phyloP scores from a whole-genome alignment of 345 rosid species.

The Dipteronia dyeriana region DNA sequence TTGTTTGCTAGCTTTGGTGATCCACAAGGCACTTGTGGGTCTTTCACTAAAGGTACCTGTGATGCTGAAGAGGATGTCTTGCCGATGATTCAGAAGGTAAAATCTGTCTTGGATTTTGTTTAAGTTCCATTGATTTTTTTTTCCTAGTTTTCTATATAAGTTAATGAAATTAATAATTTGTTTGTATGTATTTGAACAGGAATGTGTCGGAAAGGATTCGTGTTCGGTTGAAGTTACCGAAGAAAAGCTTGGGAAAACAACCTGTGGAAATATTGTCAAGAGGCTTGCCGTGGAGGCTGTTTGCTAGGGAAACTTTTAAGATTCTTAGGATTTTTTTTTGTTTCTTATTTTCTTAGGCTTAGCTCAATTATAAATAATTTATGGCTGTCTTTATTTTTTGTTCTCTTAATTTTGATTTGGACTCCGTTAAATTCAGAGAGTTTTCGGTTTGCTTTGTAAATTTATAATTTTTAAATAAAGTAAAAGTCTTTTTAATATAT shows the following conservation, averaged over 20 bases:
- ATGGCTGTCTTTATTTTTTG: too few relatives aligned
- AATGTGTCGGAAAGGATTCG: slow-evolving; percentile 49
- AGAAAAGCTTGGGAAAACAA: slow-evolving; percentile 32
- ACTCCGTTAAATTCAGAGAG: too few relatives aligned
- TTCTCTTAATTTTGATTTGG: too few relatives aligned
- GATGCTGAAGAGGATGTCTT: slow-evolving; percentile 18
- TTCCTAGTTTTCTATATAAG: background rate
- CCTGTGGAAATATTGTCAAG: slow-evolving; percentile 26
- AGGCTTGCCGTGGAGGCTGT: slow-evolving; percentile 54
- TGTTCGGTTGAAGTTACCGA: slow-evolving; percentile 39
- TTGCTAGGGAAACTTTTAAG: slow-evolving; percentile 27
- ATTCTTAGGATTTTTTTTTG: background rate
- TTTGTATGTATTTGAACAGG: slow-evolving; percentile 6
- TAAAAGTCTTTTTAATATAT: too few relatives aligned
- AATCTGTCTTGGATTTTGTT: slow-evolving; percentile 1
- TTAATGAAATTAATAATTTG: background rate
- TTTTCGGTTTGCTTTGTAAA: too few relatives aligned
- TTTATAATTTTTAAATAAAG: too few relatives aligned
- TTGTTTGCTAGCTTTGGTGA: slow-evolving; percentile 51
- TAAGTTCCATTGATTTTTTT: background rate
- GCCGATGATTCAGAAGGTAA: slow-evolving; percentile 16
- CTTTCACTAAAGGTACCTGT: slow-evolving; percentile 38
- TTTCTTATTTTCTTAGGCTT: background rate
- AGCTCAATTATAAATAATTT: too few relatives aligned
- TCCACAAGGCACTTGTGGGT: slow-evolving; percentile 49